Base-by-base conservation (phyloP, 345 rosid genomes). In the Reutealis trisperma region DNA sequence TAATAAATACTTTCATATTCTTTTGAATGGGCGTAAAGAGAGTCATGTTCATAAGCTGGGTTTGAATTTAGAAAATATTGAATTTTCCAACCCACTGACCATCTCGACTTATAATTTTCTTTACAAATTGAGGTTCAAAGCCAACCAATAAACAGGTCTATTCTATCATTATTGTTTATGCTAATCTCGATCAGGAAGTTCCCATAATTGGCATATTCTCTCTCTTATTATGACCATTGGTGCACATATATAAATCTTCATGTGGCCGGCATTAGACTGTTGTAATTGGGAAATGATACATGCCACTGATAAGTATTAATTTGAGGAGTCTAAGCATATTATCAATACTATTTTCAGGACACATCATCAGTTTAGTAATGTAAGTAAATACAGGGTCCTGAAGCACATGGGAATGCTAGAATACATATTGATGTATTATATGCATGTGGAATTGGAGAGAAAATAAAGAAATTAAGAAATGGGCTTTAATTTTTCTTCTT, bases 91-190 rank as follows among this genome's bases (percentile, higher is more conserved):
- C n/a, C n/a, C n/a, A n/a, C n/a, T n/a, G n/a, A n/a, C n/a, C n/a
- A n/a, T n/a, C n/a, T n/a, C n/a, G n/a, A n/a, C n/a, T n/a, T n/a
- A n/a, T n/a, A n/a, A 37, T 37, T 37, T 37, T 0, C 6, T 4
- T 37, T 7, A 37, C 0, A 37, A 37, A 37, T 37, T 37, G 6
- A 0, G 0, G 5, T 5, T 0, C 41, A 6, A 37, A 2, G 6
- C 6, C 41, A 37, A 4, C 41, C 41, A 6, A 37, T 37, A 0
- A 37, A 5, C 6, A 5, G 5, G 5, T 5, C 41, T 37, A 37
- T 73, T 67, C 51, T 79, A 73, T 80, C 70, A 49, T 71, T 74
- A 73, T 72, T 73, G 57, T 34, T 49, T 71, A 78, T 68, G 63
- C 57, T 77, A 47, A 62, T 80, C 78, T 76, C 64, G 3, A 67